Evolutionary conservation across 2,329 filamentous ascomycete genomes (phyloP).

Genomic region (Emydomyces testavorans): DNA sequence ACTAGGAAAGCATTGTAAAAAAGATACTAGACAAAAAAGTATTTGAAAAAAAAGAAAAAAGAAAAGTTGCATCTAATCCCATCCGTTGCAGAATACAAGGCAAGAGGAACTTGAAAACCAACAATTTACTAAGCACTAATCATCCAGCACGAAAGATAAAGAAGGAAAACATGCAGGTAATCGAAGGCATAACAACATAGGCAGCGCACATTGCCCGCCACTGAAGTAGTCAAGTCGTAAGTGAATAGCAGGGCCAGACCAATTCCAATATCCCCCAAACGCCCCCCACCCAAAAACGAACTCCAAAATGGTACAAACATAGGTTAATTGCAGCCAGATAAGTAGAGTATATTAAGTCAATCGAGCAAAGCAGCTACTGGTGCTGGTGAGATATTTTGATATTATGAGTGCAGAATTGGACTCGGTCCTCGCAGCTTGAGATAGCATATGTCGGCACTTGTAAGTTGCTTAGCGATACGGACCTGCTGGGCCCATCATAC

Average conservation of each 20-base stretch:
- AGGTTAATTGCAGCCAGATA: slow-evolving; percentile 5
- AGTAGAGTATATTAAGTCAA: slow-evolving; percentile 10
- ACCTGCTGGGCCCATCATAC: slow-evolving; percentile 18
- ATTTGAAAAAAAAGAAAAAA: neutral
- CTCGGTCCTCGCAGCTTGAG: neutral
- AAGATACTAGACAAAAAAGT: too few relatives aligned
- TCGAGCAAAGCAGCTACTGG: neutral
- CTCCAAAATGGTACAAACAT: slow-evolving; percentile 8
- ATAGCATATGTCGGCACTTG: neutral
- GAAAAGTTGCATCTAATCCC: neutral
- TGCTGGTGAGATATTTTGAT: neutral
- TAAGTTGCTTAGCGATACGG: slow-evolving; percentile 15
- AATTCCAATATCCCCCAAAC: slow-evolving; percentile 2
- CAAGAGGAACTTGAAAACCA: neutral
- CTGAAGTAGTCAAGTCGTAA: slow-evolving; percentile 1
- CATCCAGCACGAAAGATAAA: neutral
- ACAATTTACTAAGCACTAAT: slow-evolving; percentile 1
- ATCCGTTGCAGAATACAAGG: slow-evolving; percentile 5
- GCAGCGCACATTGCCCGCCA: neutral
- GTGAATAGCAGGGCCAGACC: neutral
- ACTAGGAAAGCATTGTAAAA: too few relatives aligned
- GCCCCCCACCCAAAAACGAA: neutral
- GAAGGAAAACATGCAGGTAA: neutral
- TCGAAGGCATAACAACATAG: neutral
- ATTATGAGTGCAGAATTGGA: neutral